These are phyloP conservation scores for Kitagawia praeruptora DNA, from an alignment of 129 eudicot species.

Conservation along the genomic window DNA sequence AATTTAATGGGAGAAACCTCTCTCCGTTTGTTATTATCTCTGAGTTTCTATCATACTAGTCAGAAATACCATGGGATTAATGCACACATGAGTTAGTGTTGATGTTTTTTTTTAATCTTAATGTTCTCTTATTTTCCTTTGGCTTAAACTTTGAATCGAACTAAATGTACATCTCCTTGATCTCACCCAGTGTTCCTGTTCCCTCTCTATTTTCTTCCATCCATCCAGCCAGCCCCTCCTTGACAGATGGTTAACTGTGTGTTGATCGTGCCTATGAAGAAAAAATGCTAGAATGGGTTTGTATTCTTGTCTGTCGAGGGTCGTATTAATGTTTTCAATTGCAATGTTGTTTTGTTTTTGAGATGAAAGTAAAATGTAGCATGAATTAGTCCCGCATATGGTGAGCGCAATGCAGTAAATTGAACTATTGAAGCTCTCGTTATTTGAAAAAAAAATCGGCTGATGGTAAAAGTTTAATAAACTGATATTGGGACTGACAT, in stretches of 20 bases:
- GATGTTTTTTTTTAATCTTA: no score
- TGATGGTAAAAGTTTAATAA: not conserved
- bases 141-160: no score
- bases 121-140: no score
- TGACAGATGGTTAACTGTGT: not conserved
- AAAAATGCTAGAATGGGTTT: not conserved
- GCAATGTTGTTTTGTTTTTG: not conserved
- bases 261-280: not conserved
- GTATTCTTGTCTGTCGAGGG: not conserved
- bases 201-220: no score
- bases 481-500: not conserved
- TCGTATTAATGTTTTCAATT: no score
- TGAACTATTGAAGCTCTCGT: no score
- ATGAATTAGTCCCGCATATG: not conserved
- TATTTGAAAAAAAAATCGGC: no score
- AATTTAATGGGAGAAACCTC: not conserved
- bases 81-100: not conserved
- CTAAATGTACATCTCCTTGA: no score
- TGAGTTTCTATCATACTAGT: not conserved
- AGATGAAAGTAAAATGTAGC: no score
- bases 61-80: not conserved
- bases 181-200: no score
- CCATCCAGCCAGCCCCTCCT: no score
- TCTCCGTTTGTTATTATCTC: not conserved
- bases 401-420: no score